Conservation (phyloP, 352 stramenopile species). For the Globisporangium viniferum region DNA sequence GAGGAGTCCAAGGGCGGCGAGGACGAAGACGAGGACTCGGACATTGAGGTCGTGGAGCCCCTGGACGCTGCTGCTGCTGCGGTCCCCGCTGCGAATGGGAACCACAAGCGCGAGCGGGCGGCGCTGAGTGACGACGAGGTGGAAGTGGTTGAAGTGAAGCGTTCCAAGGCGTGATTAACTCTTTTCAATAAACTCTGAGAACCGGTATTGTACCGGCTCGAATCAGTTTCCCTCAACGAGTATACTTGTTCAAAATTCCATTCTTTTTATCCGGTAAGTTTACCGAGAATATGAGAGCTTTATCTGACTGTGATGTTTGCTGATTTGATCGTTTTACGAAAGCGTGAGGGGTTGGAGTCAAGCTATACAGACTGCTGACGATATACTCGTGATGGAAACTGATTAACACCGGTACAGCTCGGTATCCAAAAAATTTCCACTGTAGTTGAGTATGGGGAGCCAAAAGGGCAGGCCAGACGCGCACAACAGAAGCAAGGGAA, state of each 20-base stretch:
- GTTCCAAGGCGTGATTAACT: conserved; percentile 14
- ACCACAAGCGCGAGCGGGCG: conserved; percentile 11
- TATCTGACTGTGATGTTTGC: background rate
- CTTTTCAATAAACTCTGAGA: background rate
- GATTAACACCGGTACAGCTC: background rate
- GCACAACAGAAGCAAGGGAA: conserved; percentile 4
- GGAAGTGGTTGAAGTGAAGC: conserved; percentile 17
- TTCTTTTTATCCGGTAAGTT: background rate
- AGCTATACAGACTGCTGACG: background rate
- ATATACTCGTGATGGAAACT: background rate
- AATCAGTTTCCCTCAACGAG: conserved; percentile 6
- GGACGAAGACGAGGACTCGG: conserved; percentile 24
- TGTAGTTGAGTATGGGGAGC: background rate
- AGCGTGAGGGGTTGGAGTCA: background rate
- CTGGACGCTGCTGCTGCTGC: background rate
- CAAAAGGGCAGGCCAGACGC: background rate
- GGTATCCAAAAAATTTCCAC: background rate
- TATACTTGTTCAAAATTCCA: background rate
- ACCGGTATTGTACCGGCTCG: background rate
- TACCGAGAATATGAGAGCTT: background rate
- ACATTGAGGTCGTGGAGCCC: conserved; percentile 32
- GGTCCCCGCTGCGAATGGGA: background rate
- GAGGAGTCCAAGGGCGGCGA: conserved; percentile 35
- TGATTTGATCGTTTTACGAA: background rate
- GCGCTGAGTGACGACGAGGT: background rate